These are phyloP conservation scores for Borovskyia barvae DNA, from an alignment of 208 protist genomes.

Conservation along the genomic window DNA sequence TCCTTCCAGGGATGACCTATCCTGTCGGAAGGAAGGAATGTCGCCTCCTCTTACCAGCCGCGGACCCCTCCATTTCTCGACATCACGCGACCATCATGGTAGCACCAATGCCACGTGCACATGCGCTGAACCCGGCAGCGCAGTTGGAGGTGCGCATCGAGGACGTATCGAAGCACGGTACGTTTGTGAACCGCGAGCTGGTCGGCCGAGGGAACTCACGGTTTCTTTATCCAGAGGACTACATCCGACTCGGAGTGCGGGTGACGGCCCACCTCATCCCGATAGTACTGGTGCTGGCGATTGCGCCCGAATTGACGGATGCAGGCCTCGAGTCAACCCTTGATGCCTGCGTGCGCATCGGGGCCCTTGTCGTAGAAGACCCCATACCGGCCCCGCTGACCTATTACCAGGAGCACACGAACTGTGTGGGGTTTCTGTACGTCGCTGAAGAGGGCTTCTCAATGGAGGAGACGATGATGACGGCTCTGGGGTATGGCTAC, in stretches of 20 bases:
- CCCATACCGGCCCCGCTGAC: slow-evolving; percentile 31
- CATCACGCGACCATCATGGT: slow-evolving; percentile 66
- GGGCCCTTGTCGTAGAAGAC: slow-evolving; percentile 50
- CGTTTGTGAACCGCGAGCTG: slow-evolving; percentile 64
- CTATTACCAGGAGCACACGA: slow-evolving; percentile 52
- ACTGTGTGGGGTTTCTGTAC: slow-evolving; percentile 66
- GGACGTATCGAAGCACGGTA: slow-evolving; percentile 76
- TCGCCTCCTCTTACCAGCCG: slow-evolving; percentile 45
- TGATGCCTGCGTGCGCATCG: slow-evolving; percentile 34
- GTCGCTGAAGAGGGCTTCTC: slow-evolving; percentile 46
- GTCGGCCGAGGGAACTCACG: slow-evolving; percentile 48
- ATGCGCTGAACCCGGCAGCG: slow-evolving; percentile 29
- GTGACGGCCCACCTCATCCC: slow-evolving; percentile 56
- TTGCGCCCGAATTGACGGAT: slow-evolving; percentile 36
- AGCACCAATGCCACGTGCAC: slow-evolving; percentile 24
- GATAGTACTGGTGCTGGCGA: slow-evolving; percentile 39
- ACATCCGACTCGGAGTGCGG: slow-evolving; percentile 58
- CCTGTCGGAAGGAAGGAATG: slow-evolving; percentile 73
- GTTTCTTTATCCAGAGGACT: slow-evolving; percentile 60
- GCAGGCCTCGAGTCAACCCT: slow-evolving; percentile 25
- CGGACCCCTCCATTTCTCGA: slow-evolving; percentile 74
- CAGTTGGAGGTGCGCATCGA: slow-evolving; percentile 35
- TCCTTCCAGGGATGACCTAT: slow-evolving; percentile 58
- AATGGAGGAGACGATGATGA: slow-evolving; percentile 54
- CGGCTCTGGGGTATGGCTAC: slow-evolving; percentile 58